These are phyloP conservation scores for Larix sibirica DNA, from an alignment of 83 land plant genomes.

Conservation along the genomic window DNA sequence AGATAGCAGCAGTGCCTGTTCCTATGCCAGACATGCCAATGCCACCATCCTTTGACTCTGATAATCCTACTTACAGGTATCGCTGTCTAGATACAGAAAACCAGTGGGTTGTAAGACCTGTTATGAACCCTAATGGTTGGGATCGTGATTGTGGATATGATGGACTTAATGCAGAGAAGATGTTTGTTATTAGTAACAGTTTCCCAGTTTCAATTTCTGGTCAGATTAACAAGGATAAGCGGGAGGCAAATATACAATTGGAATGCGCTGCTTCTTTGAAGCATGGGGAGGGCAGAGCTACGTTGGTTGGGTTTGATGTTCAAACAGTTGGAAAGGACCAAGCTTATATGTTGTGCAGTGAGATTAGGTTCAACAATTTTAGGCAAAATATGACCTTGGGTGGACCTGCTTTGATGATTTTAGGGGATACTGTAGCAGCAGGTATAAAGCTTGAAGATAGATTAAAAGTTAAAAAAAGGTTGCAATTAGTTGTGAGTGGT, in stretches of 20 bases:
- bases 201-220: constrained; percentile 53
- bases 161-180: constrained; percentile 71
- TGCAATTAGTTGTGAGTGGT: constrained; percentile 70
- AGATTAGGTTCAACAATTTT: constrained; percentile 74
- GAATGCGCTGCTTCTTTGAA: constrained; percentile 56
- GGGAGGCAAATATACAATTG: constrained; percentile 62
- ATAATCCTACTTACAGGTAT: constrained; percentile 71
- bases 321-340: constrained; percentile 73
- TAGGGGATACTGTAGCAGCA: constrained; percentile 76
- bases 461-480: constrained; percentile 54
- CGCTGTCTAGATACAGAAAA: constrained; percentile 48
- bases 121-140: constrained; percentile 90
- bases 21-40: constrained; percentile 70
- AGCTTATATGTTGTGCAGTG: constrained; percentile 74
- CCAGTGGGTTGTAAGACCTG: constrained; percentile 83
- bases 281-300: constrained; percentile 41
- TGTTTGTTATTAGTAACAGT: constrained; percentile 34
- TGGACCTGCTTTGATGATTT: constrained; percentile 65
- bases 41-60: constrained; percentile 79
- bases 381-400: constrained; percentile 62
- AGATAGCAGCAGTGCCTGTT: constrained; percentile 47
- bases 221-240: constrained; percentile 86
- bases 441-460: constrained; percentile 92
- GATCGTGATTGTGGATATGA: constrained; percentile 96
- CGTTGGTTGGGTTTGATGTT: constrained; percentile 64